phyloP scores from a whole-genome alignment of 768 basidiomycete species.

The Tylopilus balloui region DNA sequence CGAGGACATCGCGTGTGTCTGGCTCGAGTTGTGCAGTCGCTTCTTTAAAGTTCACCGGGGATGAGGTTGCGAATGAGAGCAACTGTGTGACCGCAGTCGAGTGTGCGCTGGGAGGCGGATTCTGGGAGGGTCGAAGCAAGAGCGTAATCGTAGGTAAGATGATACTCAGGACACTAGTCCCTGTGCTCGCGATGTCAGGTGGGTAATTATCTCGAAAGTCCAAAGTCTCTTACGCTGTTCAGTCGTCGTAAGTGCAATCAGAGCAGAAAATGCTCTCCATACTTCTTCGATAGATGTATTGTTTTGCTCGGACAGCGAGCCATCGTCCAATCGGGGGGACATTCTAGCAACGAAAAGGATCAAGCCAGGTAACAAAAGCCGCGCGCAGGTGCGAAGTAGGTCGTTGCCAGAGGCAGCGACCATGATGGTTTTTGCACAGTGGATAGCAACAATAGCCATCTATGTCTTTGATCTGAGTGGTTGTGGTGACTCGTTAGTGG shows the following conservation, averaged over 20 bases:
- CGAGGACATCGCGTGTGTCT: constrained; percentile 56
- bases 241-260: constrained; percentile 54
- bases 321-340: constrained; percentile 57
- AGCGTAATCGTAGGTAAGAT: constrained; percentile 73
- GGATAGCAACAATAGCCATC: constrained; percentile 80
- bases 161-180: constrained; percentile 61
- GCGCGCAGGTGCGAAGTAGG: constrained; percentile 65
- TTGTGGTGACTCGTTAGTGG: not conserved
- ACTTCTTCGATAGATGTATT: constrained; percentile 68
- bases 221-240: constrained; percentile 57
- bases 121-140: constrained; percentile 53
- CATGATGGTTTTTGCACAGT: constrained; percentile 85
- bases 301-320: constrained; percentile 50
- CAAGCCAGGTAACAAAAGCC: constrained; percentile 71
- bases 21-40: constrained; percentile 66
- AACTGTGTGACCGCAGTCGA: constrained; percentile 62
- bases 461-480: constrained; percentile 28
- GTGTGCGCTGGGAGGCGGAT: constrained; percentile 44
- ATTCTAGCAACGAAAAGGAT: constrained; percentile 76
- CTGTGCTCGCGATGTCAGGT: constrained; percentile 35
- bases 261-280: constrained; percentile 71
- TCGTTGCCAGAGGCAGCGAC: constrained; percentile 65
- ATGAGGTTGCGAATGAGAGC: constrained; percentile 63
- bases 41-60: constrained; percentile 80
- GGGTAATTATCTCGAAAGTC: not conserved